Base-by-base conservation (phyloP, 768 basidiomycete genomes). In the Pulveroboletus sp. region DNA sequence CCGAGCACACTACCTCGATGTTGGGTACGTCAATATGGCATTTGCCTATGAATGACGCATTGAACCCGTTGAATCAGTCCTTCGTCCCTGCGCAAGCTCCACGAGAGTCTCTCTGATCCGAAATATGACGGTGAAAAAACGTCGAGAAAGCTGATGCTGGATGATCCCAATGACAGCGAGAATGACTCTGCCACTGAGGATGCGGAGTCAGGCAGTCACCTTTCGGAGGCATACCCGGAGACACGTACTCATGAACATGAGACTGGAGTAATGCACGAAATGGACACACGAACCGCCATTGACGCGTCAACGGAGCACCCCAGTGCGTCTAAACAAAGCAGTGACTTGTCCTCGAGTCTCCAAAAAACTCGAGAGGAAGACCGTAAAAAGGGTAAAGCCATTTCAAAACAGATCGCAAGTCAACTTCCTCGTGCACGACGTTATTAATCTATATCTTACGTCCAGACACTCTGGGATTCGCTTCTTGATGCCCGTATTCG, bases 401-500 rank as follows among this genome's bases (percentile, higher is more conserved):
- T 97, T 47, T 76, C 81, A 41, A 80, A 78, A 54, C 95, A 98
- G 70, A 79, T 93, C 47, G 95, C 89, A 60, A 51, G 88, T 65
- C 44, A 10, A 17, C 72, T 43, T 42, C 44, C 10, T 55, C 43
- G 47, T 24, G 44, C 2, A 26, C 37, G 17, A 14, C 42, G 24
- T 31, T 43, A 46, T n/a, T 40, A 41, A 55, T 53, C 43, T 43
- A 39, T 42, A 49, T 37, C 26, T 45, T 28, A 43, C 28, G 9
- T 48, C 24, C 51, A 97, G 93, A 73, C 76, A 3, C 68, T 93
- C 32, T 96, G 92, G 88, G 92, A 97, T 65, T 75, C 78, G 5
- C 74, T 97, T 33, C 76, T 97, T 27, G 90, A 96, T 63, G 81
- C 89, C n/a, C 82, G 95, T 32, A 98, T 98, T 65, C 84, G 84